Base-by-base conservation (phyloP, 495 filamentous ascomycete species). In the Acidiella bohemica region DNA sequence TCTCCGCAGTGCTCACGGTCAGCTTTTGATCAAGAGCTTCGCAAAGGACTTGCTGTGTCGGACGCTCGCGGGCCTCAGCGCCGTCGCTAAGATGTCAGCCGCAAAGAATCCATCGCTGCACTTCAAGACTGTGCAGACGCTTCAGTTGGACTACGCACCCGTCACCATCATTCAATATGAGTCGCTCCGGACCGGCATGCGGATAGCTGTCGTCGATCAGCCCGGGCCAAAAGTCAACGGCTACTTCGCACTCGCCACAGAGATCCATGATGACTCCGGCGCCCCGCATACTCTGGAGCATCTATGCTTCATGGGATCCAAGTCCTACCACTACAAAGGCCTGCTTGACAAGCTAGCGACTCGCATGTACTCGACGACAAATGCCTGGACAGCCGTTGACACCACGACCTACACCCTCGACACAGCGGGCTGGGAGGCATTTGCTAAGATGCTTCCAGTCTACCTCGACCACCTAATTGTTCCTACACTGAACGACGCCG, bases 371-470 rank as follows among this genome's bases (percentile, higher is more conserved):
- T 93, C 87, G 12, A 71, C 68, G 46, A 99, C 88, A 23, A 99
- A 99, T 61, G 90, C 90, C 1, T 96, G 85, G 84, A 99, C 90
- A 6, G 78, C 75, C 20, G 87, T 81, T 23, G 88, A 94, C 53
- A 84, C 94, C 46, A 99, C 92, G n/a, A 88, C 83, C 1, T 99
- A 99, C 59, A 92, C 84, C 1, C 71, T 99, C 2, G 77, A 92
- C 42, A 87, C 86, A 10, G 90, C 90, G 18, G 90, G 92, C 9
- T 96, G 90, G 88, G 84, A 90, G 50, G 88, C 86, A 17, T 96
- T 96, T 56, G 78, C 86, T 1, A 82, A 87, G 52, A 93, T 94
- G 44, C 66, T 99, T 13, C 90, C 90, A 2, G 76, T 96, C 25
- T 99, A 99, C 49, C 71, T 99, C 8, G 92, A 96, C 60, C 90